Evolutionary conservation across 2,329 filamentous ascomycete species (phyloP), one percentile per base, ranked within the genome.

Genomic region (Fusarium sp.): DNA sequence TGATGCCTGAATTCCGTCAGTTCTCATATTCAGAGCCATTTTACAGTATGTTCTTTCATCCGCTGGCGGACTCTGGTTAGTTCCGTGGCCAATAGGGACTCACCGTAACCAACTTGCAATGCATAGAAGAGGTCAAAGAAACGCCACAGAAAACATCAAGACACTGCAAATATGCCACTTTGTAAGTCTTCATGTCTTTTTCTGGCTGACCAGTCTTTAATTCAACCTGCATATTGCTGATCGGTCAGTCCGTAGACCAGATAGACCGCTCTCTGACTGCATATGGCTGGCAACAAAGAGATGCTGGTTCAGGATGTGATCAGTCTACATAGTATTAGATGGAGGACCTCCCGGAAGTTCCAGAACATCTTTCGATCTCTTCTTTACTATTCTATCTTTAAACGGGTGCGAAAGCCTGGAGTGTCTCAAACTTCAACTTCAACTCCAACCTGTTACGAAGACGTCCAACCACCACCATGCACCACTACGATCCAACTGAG

Each of bases 381-480:
- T 9, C 4, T 2, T 22, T 3, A 0, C 4, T 10, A 4, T 4
- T 3, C 13, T 2, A 24, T 40, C 9, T 1, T 6, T 10, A 8
- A 7, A n/a, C 3, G 2, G 9, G 8, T 8, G 4, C 4, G 6
- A 2, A 7, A 29, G 7, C 3, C 15, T n/a, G 2, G 11, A 42
- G 5, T 28, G 3, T 5, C 9, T 10, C 19, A n/a, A 24, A 11
- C 32, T 19, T 12, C 22, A 45, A 22, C 24, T 4, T 8, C 34
- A 5, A 29, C 25, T 13, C 8, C 13, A 4, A 31, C 34, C 24
- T 13, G 10, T 3, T 34, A 19, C 13, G 12, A 34, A 25, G 15
- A 19, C 32, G 11, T 22, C 25, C 22, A 52, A 7, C 22, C 12
- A 44, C 36, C 35, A 25, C 9, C n/a, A 69, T 69, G 63, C 19